Evolutionary conservation across 73 alveolate species (phyloP).

Genomic region (Blepharisma stoltei): DNA sequence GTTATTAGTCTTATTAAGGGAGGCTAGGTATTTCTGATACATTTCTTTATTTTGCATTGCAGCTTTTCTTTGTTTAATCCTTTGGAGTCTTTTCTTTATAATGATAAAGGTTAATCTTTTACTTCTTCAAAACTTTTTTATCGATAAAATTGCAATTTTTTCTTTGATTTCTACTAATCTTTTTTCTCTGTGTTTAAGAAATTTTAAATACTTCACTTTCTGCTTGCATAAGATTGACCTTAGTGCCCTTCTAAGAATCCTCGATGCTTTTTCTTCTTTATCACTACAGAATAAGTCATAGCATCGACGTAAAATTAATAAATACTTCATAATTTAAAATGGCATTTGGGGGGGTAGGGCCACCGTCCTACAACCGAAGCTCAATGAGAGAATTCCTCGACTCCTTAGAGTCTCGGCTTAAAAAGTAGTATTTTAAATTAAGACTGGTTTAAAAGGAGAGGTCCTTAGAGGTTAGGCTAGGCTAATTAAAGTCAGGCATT

Average conservation of each 20-base stretch:
- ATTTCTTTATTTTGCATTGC: constrained; percentile 26
- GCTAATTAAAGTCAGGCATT: no score
- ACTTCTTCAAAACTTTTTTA: constrained; percentile 6
- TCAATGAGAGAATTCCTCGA: no score
- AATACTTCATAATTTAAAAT: no score
- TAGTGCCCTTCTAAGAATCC: no score
- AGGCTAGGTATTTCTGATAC: constrained; percentile 8
- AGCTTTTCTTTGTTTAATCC: constrained; percentile 28
- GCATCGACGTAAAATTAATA: no score
- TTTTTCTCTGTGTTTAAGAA: neutral
- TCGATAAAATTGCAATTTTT: constrained; percentile 16
- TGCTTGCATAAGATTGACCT: neutral
- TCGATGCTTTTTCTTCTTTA: no score
- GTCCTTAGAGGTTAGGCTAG: no score
- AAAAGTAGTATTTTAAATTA: constrained; percentile 29
- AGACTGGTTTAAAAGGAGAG: no score
- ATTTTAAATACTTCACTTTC: neutral
- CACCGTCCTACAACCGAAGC: no score
- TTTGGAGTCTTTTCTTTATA: neutral
- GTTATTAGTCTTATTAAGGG: neutral
- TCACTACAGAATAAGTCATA: no score
- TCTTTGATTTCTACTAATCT: constrained; percentile 4
- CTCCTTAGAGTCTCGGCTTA: constrained; percentile 30
- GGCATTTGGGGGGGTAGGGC: no score
- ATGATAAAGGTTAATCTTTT: neutral